Evolutionary conservation across 139 green algal species (phyloP).

Genomic region (Ulvella scutata): DNA sequence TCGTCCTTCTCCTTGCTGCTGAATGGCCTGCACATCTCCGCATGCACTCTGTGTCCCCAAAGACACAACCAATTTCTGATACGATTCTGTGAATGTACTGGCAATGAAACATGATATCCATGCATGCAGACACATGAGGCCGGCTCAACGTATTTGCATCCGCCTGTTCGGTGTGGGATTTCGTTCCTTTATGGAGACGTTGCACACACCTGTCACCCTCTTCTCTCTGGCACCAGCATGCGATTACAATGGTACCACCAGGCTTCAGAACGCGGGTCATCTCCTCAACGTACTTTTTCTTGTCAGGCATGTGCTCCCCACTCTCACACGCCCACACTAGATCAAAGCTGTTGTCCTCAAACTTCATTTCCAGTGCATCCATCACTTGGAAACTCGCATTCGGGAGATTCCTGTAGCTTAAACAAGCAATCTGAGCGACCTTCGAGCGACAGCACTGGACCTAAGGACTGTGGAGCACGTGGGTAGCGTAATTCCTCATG

Average conservation of each 20-base stretch:
- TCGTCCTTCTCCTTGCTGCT: slow-evolving; percentile 49
- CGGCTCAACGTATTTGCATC: too few relatives aligned
- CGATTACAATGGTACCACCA: slow-evolving; percentile 57
- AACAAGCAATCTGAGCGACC: too few relatives aligned
- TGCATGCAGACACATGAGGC: too few relatives aligned
- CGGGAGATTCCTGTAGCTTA: slow-evolving; percentile 33
- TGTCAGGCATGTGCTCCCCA: slow-evolving; percentile 98
- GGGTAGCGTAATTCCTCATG: too few relatives aligned
- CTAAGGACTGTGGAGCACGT: too few relatives aligned
- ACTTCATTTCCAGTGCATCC: slow-evolving; percentile 84
- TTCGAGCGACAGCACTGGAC: too few relatives aligned
- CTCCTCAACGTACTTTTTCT: slow-evolving; percentile 82
- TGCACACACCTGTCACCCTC: slow-evolving; percentile 18
- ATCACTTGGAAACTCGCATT: slow-evolving; percentile 85
- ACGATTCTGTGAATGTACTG: too few relatives aligned
- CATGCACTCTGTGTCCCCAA: too few relatives aligned
- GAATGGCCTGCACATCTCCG: slow-evolving; percentile 23
- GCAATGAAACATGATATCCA: too few relatives aligned
- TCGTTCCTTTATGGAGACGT: too few relatives aligned
- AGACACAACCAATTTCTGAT: too few relatives aligned
- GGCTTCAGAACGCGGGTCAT: slow-evolving; percentile 85
- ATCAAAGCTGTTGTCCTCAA: slow-evolving; percentile 78
- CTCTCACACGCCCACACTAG: slow-evolving; percentile 95
- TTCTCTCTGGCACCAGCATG: slow-evolving; percentile 86
- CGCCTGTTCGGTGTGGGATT: too few relatives aligned